A percentile compares a stretch with the other conserved stretches of the same genome.
These are phyloP conservation scores for Tulasnella sp. DNA, from an alignment of 768 basidiomycete genomes.

Conservation along the genomic window DNA sequence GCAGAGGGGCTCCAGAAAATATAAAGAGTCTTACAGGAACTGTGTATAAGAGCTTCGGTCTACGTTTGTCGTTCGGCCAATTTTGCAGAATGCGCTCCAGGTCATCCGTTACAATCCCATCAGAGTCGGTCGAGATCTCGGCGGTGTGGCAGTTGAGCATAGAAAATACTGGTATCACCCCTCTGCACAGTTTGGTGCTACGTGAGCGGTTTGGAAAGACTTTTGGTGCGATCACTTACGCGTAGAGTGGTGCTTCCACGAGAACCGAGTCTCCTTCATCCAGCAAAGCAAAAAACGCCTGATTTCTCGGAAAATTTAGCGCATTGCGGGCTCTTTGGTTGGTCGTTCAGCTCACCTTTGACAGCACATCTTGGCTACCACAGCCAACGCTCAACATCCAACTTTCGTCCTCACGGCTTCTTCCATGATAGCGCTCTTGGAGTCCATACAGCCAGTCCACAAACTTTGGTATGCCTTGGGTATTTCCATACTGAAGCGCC, in stretches of 20 bases:
- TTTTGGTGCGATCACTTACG: conserved; percentile 13
- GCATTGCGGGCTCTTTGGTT: not conserved
- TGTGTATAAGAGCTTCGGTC: conserved; percentile 72
- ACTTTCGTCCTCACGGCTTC: conserved; percentile 41
- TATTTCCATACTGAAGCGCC: conserved; percentile 71
- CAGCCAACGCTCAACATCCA: conserved; percentile 71
- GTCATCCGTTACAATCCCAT: conserved; percentile 51
- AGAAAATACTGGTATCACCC: conserved; percentile 53
- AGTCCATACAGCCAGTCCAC: conserved; percentile 58
- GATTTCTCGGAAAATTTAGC: not conserved
- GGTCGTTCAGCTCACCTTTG: conserved; percentile 46
- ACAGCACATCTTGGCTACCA: conserved; percentile 83
- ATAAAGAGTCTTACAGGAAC: conserved; percentile 40
- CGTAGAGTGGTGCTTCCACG: conserved; percentile 70
- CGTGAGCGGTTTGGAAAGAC: too few relatives aligned
- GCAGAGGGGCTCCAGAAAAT: too few relatives aligned
- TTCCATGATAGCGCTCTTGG: conserved; percentile 59
- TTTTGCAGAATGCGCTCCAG: conserved; percentile 55
- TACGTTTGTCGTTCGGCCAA: conserved; percentile 62
- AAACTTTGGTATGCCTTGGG: conserved; percentile 52
- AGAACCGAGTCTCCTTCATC: conserved; percentile 72
- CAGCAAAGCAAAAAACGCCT: conserved; percentile 62
- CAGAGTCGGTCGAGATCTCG: conserved; percentile 69
- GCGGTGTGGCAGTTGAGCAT: conserved; percentile 41
- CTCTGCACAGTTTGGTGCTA: too few relatives aligned